phyloP scores from a whole-genome alignment of 768 basidiomycete species.

The Pleurotus giganteus region DNA sequence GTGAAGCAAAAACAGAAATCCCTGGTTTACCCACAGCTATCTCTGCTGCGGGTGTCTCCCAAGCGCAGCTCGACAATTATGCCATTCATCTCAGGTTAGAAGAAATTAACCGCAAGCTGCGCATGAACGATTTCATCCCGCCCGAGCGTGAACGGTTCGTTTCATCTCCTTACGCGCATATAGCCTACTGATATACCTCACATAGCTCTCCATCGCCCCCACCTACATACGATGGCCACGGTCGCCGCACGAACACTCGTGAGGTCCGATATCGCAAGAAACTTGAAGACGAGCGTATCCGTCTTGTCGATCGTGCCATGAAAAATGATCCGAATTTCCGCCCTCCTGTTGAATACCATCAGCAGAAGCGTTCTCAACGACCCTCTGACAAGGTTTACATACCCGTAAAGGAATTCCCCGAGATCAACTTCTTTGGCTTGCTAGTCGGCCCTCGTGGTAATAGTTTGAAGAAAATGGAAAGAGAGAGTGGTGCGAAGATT shows the following conservation, averaged over 20 bases:
- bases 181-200: slow-evolving; percentile 14
- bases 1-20: slow-evolving; percentile 88
- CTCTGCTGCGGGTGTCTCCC: slow-evolving; percentile 88
- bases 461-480: slow-evolving; percentile 99
- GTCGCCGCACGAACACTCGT: slow-evolving; percentile 96
- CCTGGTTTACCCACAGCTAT: slow-evolving; percentile 95
- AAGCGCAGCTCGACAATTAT: slow-evolving; percentile 96
- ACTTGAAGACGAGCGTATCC: slow-evolving; percentile 87
- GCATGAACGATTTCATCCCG: slow-evolving; percentile 92
- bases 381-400: slow-evolving; percentile 99
- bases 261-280: slow-evolving; percentile 98
- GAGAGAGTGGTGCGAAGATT: slow-evolving; percentile 97
- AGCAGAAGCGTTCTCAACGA: slow-evolving; percentile 89
- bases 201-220: slow-evolving; percentile 91
- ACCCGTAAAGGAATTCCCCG: slow-evolving; percentile 98
- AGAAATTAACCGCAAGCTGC: slow-evolving; percentile 94
- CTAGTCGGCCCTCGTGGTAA: slow-evolving; percentile 98
- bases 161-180: slow-evolving; percentile 21
- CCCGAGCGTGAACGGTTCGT: slow-evolving; percentile 90
- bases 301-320: slow-evolving; percentile 93
- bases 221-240: slow-evolving; percentile 95
- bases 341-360: slow-evolving; percentile 94
- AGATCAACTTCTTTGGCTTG: slow-evolving; percentile 99
- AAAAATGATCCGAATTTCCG: slow-evolving; percentile 98
- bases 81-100: slow-evolving; percentile 94